Percentiles rank a stretch among this genome's conserved stretches.
phyloP scores from a whole-genome alignment of 306 rosid species.

The Sesbania bispinosa region DNA sequence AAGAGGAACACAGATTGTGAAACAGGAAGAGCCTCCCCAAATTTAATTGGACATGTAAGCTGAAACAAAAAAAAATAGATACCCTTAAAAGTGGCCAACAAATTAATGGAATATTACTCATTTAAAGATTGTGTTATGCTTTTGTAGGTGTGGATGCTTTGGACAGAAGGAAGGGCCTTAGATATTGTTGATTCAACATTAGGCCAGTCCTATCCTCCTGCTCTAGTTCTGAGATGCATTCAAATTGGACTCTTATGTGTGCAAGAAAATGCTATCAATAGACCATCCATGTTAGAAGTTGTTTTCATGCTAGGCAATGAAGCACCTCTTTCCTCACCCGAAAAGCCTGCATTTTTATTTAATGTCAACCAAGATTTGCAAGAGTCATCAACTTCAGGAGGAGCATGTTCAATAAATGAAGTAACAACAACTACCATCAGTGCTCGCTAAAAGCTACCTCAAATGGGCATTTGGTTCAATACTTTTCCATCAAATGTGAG shows the following conservation, averaged over 20 bases:
- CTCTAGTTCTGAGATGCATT: slow-evolving; percentile 42
- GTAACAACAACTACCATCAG: slow-evolving; percentile 23
- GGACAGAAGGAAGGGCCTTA: slow-evolving; percentile 43
- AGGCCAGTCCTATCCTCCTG: slow-evolving; percentile 4
- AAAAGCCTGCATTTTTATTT: slow-evolving; percentile 50
- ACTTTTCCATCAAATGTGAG: background rate
- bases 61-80: background rate
- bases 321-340: slow-evolving; percentile 34
- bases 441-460: slow-evolving; percentile 18
- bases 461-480: background rate
- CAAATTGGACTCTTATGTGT: slow-evolving; percentile 51
- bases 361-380: background rate
- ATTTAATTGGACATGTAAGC: slow-evolving; percentile 36
- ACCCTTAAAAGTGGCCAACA: background rate
- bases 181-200: slow-evolving; percentile 41
- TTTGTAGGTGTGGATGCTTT: slow-evolving; percentile 56
- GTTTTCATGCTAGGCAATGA: slow-evolving; percentile 56
- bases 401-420: slow-evolving; percentile 37
- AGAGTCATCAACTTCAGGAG: slow-evolving; percentile 26
- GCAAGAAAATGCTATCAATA: slow-evolving; percentile 39
- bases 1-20: slow-evolving; percentile 14
- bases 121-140: background rate
- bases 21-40: slow-evolving; percentile 8
- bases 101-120: background rate
- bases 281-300: slow-evolving; percentile 54